These are phyloP conservation scores for Acanthamoeba royreba DNA, from an alignment of 208 protist genomes.

Conservation along the genomic window DNA sequence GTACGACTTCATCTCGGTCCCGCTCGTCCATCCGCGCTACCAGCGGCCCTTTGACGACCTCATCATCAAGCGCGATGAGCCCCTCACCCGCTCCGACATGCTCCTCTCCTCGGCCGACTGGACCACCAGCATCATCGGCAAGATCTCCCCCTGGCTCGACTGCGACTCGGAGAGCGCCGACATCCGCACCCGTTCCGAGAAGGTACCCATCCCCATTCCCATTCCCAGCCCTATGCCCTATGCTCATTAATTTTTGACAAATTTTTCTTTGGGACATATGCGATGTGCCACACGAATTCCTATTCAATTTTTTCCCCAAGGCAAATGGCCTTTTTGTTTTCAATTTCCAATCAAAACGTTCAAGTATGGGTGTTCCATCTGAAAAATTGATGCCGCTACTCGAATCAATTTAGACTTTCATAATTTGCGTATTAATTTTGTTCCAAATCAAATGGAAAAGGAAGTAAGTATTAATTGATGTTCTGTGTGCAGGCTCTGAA, in stretches of 20 bases:
- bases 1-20: constrained; percentile 40
- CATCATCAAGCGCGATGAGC: constrained; percentile 39
- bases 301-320: too few species aligned
- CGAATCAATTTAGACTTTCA: too few species aligned
- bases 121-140: constrained; percentile 66
- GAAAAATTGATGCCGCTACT: too few species aligned
- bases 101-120: constrained; percentile 71
- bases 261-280: neutral
- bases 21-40: constrained; percentile 54
- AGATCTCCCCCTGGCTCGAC: constrained; percentile 45
- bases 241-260: neutral
- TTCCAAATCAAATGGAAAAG: too few species aligned
- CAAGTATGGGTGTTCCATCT: too few species aligned
- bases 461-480: too few species aligned
- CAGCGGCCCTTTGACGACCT: neutral
- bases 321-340: too few species aligned
- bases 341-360: too few species aligned
- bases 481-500: constrained; percentile 49
- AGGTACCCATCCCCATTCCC: neutral
- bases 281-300: too few species aligned
- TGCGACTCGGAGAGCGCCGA: constrained; percentile 2
- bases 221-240: neutral
- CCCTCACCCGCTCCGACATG: constrained; percentile 71
- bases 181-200: neutral
- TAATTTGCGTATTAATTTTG: too few species aligned